Base-by-base conservation (phyloP, 2,329 filamentous ascomycete species). In the Calycina marina region DNA sequence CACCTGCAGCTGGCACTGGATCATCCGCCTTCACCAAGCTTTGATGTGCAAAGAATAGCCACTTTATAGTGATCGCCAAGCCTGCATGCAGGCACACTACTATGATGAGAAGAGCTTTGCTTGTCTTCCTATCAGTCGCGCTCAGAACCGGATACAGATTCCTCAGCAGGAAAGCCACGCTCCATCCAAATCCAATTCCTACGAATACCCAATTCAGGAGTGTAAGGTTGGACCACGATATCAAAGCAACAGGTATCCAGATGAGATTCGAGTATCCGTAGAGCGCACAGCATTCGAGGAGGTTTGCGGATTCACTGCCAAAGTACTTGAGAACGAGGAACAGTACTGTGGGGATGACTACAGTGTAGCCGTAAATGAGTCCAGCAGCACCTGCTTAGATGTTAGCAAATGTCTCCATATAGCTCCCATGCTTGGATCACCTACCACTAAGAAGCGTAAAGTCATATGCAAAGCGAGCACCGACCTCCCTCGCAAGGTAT, bases 261-360 rank as follows among this genome's bases (percentile, higher is more conserved):
- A 98, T 83, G 49, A 98, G 64, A 60, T 98, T 98, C 36, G 80
- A 73, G 63, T 98, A 98, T 34, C 90, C 90, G 57, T 96, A 98
- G 20, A 98, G 64, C 38, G 85, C 82, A 75, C 83, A 86, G 63
- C 85, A 93, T 62, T 98, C 90, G 44, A 98, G 70, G 38, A 98
- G 62, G 57, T 93, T 93, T 40, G 88, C 86, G 35, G 75, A 81
- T 54, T 93, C 85, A 56, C 83, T 90, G 36, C 88, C 88, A 58
- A 93, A 96, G 77, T 93, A 98, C 49, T 81, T 83, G 43, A 98
- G 65, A 43, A 82, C 79, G 13, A 77, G 78, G 75, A 88, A 98
- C 18, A 98, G 69, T 6, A 66, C 75, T 41, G 93, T 62, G 3
- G 90, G 90, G 35, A 98, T 74, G 41, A 93, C 64, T 40, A 79